Conservation (phyloP, 164 flowering plant genomes). For the Cinnamomum micranthum region DNA sequence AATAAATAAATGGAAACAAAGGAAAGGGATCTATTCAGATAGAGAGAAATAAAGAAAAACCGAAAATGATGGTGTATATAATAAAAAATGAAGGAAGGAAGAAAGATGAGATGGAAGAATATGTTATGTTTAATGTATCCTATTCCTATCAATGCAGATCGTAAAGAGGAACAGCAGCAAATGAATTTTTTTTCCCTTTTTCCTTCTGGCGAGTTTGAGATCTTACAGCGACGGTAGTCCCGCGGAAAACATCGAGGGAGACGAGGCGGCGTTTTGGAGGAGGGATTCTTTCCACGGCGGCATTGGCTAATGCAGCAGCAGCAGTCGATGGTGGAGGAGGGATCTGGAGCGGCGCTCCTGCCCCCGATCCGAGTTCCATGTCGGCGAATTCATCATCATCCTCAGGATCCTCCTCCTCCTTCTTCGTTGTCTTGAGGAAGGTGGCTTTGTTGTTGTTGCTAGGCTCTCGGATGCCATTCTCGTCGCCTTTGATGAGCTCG, state of each 20-base stretch:
- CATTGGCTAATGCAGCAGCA: no score
- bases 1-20: no score
- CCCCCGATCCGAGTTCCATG: slow-evolving; percentile 15
- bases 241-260: slow-evolving; percentile 74
- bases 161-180: no score
- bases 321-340: neutral
- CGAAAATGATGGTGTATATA: no score
- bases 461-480: slow-evolving; percentile 14
- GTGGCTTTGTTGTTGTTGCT: neutral
- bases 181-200: no score
- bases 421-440: slow-evolving; percentile 9
- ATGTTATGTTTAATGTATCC: no score
- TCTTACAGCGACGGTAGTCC: slow-evolving; percentile 66
- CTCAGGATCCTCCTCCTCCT: slow-evolving; percentile 6
- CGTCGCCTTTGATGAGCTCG: slow-evolving; percentile 27
- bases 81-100: no score
- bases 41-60: neutral
- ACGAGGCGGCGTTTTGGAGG: slow-evolving; percentile 40
- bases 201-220: neutral
- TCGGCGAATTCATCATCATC: neutral
- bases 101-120: no score
- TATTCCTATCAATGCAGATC: no score
- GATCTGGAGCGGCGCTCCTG: neutral
- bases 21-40: no score
- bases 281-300: slow-evolving; percentile 10